Evolutionary conservation across 768 basidiomycete species (phyloP), one percentile per base, ranked within the genome.

Genomic region (Boletus reticulatus): DNA sequence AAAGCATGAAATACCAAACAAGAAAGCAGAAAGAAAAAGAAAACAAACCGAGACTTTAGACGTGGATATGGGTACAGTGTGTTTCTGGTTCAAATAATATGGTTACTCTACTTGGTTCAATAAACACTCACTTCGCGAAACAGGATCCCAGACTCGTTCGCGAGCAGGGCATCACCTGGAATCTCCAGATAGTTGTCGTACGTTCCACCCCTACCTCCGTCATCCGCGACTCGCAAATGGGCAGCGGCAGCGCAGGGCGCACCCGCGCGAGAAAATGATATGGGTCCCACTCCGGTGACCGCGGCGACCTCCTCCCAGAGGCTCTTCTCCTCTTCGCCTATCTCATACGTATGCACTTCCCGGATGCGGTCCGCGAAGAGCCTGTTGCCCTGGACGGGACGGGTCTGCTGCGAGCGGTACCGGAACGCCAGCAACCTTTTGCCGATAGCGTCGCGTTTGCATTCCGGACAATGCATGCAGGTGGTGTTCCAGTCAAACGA

Each of bases 281-380:
- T 37, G 4, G 58, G 56, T 20, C 53, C 59, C 0, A 43, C 46
- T 16, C 58, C 62, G 3, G 67, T 69, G 41, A 55, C 62, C 31
- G 61, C 65, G 41, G 63, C 60, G 24, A 71, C 58, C 47, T 71
- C 70, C 19, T 63, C 62, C 67, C 69, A 72, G 14, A 71, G 48
- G 45, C 48, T 57, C 45, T 57, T 61, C 44, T 71, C 70, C 19
- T 71, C 65, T 2, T 71, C 70, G 31, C 64, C 60, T 32, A 58
- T 31, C 17, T 56, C 68, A 24, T 64, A 61, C 48, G 60, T 48
- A 43, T 59, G 66, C 43, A 7, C 53, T 36, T 66, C 58, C 0
- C 64, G 57, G 17, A 59, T 50, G 12, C 49, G 55, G 13, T 43
- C 32, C 0, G 62, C 62, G 2, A 53, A 48, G n/a, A 50, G n/a